Conservation (phyloP, 805 yeast species). For the Pichia scutulata region DNA sequence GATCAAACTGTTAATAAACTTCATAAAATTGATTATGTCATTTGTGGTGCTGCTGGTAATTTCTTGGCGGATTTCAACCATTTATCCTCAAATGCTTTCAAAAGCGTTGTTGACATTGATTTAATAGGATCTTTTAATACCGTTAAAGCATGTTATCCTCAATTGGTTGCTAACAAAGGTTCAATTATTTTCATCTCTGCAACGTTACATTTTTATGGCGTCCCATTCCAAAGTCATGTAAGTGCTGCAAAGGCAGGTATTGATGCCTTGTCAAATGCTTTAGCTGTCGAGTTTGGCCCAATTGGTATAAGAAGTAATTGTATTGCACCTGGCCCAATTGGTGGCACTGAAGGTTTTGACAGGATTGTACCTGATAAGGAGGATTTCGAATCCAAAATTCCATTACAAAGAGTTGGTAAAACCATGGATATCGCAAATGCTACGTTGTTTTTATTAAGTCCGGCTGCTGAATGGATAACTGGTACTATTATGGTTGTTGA, state of each 20-base stretch:
- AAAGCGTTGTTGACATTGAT: slow-evolving; percentile 81
- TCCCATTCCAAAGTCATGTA: slow-evolving; percentile 84
- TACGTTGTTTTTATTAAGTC: slow-evolving; percentile 76
- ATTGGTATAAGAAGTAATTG: slow-evolving; percentile 76
- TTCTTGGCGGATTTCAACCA: slow-evolving; percentile 74
- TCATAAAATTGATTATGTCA: slow-evolving; percentile 78
- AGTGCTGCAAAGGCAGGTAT: slow-evolving; percentile 95
- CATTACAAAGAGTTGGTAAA: slow-evolving; percentile 61
- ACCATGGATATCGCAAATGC: slow-evolving; percentile 80
- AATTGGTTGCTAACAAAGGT: slow-evolving; percentile 63
- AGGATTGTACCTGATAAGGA: slow-evolving; percentile 45
- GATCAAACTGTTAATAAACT: slow-evolving; percentile 53
- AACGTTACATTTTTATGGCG: slow-evolving; percentile 82
- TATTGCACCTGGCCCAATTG: slow-evolving; percentile 90
- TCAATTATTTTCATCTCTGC: slow-evolving; percentile 74
- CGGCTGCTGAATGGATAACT: slow-evolving; percentile 69
- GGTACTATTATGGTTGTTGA: slow-evolving; percentile 81
- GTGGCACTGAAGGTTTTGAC: slow-evolving; percentile 76
- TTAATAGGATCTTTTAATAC: slow-evolving; percentile 85
- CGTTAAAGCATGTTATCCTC: slow-evolving; percentile 68
- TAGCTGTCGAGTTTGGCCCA: slow-evolving; percentile 91
- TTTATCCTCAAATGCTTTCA: slow-evolving; percentile 79
- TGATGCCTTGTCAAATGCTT: slow-evolving; percentile 75
- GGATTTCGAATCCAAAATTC: slow-evolving; percentile 41
- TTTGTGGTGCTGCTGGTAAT: slow-evolving; percentile 96